These are phyloP conservation scores for Thymus mandschuricus DNA, from an alignment of 257 asterid genomes.

Conservation along the genomic window DNA sequence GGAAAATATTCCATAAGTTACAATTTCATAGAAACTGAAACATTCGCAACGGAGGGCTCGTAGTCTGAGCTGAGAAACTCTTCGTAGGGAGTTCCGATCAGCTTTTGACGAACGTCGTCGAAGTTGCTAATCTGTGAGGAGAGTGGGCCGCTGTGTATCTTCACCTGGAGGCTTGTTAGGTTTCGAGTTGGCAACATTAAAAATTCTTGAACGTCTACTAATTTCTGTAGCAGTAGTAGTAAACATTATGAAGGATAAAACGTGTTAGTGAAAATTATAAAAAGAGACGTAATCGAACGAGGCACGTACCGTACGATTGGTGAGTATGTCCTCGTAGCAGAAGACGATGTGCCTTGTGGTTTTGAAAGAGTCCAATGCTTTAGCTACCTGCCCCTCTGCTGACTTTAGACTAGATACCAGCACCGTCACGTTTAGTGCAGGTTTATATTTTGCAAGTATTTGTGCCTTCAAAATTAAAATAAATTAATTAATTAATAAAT, in stretches of 20 bases:
- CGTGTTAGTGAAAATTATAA: too few species aligned
- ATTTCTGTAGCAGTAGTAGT: conserved; percentile 48
- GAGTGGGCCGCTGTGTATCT: conserved; percentile 70
- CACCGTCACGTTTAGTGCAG: conserved; percentile 51
- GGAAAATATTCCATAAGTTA: too few species aligned
- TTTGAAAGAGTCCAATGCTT: conserved; percentile 64
- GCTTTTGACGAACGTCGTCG: conserved; percentile 49
- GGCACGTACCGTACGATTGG: conserved; percentile 50
- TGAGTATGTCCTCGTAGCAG: conserved; percentile 75
- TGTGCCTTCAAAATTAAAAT: conserved; percentile 56
- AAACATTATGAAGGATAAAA: too few species aligned
- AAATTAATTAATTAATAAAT: too few species aligned
- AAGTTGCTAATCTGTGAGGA: conserved; percentile 58
- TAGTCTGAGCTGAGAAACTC: conserved; percentile 31
- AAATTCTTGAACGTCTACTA: conserved; percentile 71
- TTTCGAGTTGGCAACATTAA: conserved; percentile 63
- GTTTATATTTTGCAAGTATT: conserved; percentile 72
- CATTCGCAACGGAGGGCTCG: too few species aligned
- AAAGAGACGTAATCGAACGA: too few species aligned
- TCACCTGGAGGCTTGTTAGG: conserved; percentile 72
- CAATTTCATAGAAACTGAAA: too few species aligned
- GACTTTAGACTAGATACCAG: conserved; percentile 50
- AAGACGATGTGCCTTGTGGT: conserved; percentile 65
- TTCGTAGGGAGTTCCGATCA: conserved; percentile 64
- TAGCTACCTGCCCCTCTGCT: conserved; percentile 41